Conservation (phyloP, 352 stramenopile genomes). For the Globisporangium spiculum region DNA sequence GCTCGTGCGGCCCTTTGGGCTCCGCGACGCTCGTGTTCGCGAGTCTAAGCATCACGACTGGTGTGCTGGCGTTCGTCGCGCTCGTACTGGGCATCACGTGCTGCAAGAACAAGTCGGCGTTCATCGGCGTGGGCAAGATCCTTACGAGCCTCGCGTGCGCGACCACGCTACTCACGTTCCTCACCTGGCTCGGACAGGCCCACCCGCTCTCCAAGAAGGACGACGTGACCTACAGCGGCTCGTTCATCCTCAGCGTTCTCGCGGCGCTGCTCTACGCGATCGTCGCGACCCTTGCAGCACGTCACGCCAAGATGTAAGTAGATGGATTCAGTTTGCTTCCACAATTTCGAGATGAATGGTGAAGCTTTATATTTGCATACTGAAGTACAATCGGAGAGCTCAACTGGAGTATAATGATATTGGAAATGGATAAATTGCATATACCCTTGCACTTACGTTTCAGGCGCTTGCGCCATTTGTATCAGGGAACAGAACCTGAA, state of each 20-base stretch:
- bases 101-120: constrained; percentile 67
- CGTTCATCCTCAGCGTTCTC: constrained; percentile 54
- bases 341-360: too few species aligned
- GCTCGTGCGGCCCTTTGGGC: constrained; percentile 51
- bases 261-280: constrained; percentile 50
- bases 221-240: constrained; percentile 52
- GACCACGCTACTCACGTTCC: constrained; percentile 49
- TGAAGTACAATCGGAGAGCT: too few species aligned
- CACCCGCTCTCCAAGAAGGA: constrained; percentile 50
- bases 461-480: too few species aligned
- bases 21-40: constrained; percentile 43
- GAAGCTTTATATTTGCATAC: too few species aligned
- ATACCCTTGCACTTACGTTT: too few species aligned
- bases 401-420: too few species aligned
- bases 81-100: constrained; percentile 62
- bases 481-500: too few species aligned
- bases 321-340: neutral
- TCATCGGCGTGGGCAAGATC: constrained; percentile 47
- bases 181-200: constrained; percentile 57
- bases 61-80: constrained; percentile 44
- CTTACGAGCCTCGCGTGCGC: constrained; percentile 40
- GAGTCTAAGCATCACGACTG: constrained; percentile 35
- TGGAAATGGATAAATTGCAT: too few species aligned
- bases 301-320: constrained; percentile 22
- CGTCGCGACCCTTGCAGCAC: constrained; percentile 25